A percentile compares a stretch with the other conserved stretches of the same genome.
These are phyloP conservation scores for Arabis alpina DNA, from an alignment of 345 rosid genomes.

Conservation along the genomic window DNA sequence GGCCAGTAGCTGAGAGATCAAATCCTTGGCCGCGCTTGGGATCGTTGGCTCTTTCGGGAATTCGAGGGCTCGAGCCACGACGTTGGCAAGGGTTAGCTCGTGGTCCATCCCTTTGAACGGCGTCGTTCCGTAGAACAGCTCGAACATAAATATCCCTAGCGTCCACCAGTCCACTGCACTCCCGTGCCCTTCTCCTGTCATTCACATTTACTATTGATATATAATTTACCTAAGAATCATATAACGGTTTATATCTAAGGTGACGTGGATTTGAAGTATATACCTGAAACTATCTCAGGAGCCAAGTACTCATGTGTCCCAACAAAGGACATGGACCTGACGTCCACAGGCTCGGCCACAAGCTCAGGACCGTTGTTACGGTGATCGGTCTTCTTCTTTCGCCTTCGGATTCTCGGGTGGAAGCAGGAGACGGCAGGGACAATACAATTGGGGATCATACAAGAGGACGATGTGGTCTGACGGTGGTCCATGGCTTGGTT, in stretches of 20 bases:
- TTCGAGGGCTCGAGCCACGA: slow-evolving; percentile 94
- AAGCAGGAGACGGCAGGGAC: slow-evolving; percentile 91
- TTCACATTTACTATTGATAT: neutral
- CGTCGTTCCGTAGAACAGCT: slow-evolving; percentile 76
- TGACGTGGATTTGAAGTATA: neutral
- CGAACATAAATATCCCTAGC: slow-evolving; percentile 77
- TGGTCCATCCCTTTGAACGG: slow-evolving; percentile 88
- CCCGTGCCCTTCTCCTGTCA: slow-evolving; percentile 83
- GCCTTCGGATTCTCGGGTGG: slow-evolving; percentile 65
- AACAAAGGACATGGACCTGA: slow-evolving; percentile 90
- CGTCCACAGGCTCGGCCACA: slow-evolving; percentile 83
- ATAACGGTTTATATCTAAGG: neutral
- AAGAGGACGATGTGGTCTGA: slow-evolving; percentile 65
- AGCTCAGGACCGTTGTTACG: slow-evolving; percentile 64
- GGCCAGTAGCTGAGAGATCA: slow-evolving; percentile 64
- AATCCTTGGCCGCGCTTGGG: slow-evolving; percentile 67
- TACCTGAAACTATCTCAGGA: slow-evolving; percentile 79
- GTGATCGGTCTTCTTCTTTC: slow-evolving; percentile 61
- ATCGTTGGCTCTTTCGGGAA: slow-evolving; percentile 77
- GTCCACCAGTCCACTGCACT: slow-evolving; percentile 98
- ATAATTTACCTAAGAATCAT: neutral
- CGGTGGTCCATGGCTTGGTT: slow-evolving; percentile 46
- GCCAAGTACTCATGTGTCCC: slow-evolving; percentile 96
- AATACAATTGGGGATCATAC: slow-evolving; percentile 83
- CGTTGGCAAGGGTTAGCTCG: slow-evolving; percentile 83